Conservation (phyloP, 768 basidiomycete species). For the Psilocybe cubensis region DNA sequence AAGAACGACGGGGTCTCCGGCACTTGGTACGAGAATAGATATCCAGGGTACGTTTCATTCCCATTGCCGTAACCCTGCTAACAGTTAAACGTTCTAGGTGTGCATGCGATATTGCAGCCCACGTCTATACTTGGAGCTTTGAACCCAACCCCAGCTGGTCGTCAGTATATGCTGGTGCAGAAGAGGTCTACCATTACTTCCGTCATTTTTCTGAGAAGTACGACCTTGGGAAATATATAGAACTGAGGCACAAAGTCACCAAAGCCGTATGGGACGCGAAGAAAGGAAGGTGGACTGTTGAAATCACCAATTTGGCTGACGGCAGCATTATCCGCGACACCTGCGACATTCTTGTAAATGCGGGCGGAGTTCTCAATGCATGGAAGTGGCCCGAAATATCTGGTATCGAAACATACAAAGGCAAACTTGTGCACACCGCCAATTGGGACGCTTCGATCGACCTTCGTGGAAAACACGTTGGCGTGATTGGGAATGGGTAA, state of each 20-base stretch:
- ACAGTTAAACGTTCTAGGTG: slow-evolving; percentile 3
- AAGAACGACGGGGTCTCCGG: slow-evolving; percentile 35
- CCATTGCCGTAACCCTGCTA: neutral
- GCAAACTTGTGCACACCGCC: slow-evolving; percentile 22
- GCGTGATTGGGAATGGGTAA: slow-evolving; percentile 22
- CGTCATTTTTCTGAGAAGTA: slow-evolving; percentile 31
- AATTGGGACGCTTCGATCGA: slow-evolving; percentile 21
- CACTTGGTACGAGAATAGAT: slow-evolving; percentile 40
- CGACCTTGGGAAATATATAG: slow-evolving; percentile 30
- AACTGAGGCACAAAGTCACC: slow-evolving; percentile 28
- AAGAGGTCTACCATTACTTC: slow-evolving; percentile 35
- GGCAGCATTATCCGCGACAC: slow-evolving; percentile 21
- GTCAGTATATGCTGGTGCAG: slow-evolving; percentile 31
- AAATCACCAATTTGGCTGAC: slow-evolving; percentile 22
- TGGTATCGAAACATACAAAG: slow-evolving; percentile 20
- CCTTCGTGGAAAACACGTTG: slow-evolving; percentile 21
- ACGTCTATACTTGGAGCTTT: slow-evolving; percentile 35
- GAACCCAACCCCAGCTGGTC: slow-evolving; percentile 37
- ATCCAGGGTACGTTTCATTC: slow-evolving; percentile 30
- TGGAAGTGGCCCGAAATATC: slow-evolving; percentile 39
- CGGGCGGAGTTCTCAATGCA: slow-evolving; percentile 35
- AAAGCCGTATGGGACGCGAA: slow-evolving; percentile 32
- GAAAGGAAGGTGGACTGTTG: slow-evolving; percentile 29
- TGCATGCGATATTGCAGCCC: slow-evolving; percentile 32
- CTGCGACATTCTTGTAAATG: slow-evolving; percentile 38